Base-by-base conservation (phyloP, 305 asterid genomes). In the Plantago coronopus region DNA sequence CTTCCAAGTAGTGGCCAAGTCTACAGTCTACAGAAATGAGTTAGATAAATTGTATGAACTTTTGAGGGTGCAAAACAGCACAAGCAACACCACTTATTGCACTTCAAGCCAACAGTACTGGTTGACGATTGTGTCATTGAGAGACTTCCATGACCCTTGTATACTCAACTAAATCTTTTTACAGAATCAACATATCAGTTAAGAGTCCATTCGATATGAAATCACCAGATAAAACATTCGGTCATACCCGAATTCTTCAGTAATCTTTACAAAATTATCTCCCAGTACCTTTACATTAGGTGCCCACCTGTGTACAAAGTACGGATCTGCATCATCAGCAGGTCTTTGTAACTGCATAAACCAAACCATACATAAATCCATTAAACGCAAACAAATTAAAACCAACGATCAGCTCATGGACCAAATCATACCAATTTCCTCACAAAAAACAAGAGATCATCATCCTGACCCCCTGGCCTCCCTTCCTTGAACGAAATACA, bases 251-350 rank as follows among this genome's bases (percentile, higher is more conserved):
- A 18, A 17, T 23, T 61, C 38, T 45, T 69, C 43, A 54, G 62
- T 47, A 17, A 74, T 48, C 43, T 49, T 47, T 55, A 44, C 46
- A 56, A 57, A 49, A 63, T n/a, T 13, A 63, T 19, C 44, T 54
- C 37, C 64, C 60, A 55, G 50, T 74, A 61, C 44, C 45, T 81
- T 85, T 89, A 93, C 99, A 96, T 89, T 85, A 74, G 96, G 91
- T 65, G 94, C 94, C 97, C 99, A 93, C 97, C 99, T 93, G 89
- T 97, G 99, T 77, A 93, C 99, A 77, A 93, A 93, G 83, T 85
- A 89, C 37, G 96, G 97, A 59, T 79, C 93, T 22, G 50, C 75
- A 64, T 75, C 67, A 49, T 74, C 87, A 56, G 69, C 64, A 40
- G 76, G 56, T 54, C 77, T 84, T 54, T 71, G 81, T 48, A 74